Percentiles rank a stretch among this genome's conserved stretches.
These are phyloP conservation scores for Fomes fomentarius DNA, from an alignment of 1,284 basidiomycete genomes.

Conservation along the genomic window DNA sequence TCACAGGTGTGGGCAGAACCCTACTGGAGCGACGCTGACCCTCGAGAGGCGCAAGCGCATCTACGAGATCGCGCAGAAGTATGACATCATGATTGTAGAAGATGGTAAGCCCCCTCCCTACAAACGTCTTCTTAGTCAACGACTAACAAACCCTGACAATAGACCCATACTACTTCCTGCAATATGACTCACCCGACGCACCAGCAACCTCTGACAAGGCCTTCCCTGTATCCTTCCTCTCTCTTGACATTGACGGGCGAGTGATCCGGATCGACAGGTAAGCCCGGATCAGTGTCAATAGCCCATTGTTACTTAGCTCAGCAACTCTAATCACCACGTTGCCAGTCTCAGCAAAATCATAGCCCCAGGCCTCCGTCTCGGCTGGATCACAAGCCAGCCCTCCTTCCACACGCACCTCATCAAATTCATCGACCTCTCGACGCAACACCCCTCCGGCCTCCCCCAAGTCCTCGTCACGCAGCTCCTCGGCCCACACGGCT, in stretches of 20 bases:
- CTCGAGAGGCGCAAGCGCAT: conserved; percentile 40
- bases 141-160: too few species aligned
- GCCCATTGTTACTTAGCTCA: too few species aligned
- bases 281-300: too few species aligned
- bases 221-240: conserved; percentile 39
- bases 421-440: conserved; percentile 40
- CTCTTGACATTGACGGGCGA: conserved; percentile 45
- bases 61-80: conserved; percentile 42
- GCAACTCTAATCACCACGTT: too few species aligned
- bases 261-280: conserved; percentile 43
- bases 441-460: conserved; percentile 46
- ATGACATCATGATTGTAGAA: conserved; percentile 46
- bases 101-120: conserved; percentile 32
- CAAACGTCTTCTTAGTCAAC: too few species aligned
- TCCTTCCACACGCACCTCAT: conserved; percentile 39
- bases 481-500: conserved; percentile 40
- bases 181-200: conserved; percentile 26
- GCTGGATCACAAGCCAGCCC: conserved; percentile 44
- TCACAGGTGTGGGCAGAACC: conserved; percentile 46
- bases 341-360: conserved; percentile 42
- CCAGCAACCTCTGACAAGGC: conserved; percentile 6
- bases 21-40: conserved; percentile 43
- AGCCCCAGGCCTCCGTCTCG: conserved; percentile 46
- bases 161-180: conserved; percentile 42
- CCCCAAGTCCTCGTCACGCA: conserved; percentile 43